phyloP scores from a whole-genome alignment of 1,139 yeast species.

The Yamadazyma membranifaciens region DNA sequence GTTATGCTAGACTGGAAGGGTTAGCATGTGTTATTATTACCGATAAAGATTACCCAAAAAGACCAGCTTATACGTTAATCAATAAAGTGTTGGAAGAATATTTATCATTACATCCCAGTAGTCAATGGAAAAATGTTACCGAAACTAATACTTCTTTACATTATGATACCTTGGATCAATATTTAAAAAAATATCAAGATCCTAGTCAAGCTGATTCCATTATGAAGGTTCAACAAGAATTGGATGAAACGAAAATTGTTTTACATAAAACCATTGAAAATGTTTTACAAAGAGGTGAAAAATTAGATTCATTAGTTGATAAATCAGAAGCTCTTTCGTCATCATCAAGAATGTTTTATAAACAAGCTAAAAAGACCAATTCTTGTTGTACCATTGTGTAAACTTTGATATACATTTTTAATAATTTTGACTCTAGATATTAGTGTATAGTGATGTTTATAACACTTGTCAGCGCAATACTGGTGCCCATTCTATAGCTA shows the following conservation, averaged over 20 bases:
- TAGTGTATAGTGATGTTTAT: too few relatives aligned
- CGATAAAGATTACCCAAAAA: slow-evolving; percentile 92
- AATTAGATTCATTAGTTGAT: slow-evolving; percentile 88
- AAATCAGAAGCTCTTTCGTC: slow-evolving; percentile 91
- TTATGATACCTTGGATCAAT: slow-evolving; percentile 64
- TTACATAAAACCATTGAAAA: slow-evolving; percentile 93
- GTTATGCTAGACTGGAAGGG: slow-evolving; percentile 87
- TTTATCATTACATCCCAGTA: slow-evolving; percentile 74
- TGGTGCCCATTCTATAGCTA: too few relatives aligned
- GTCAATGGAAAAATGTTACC: slow-evolving; percentile 61
- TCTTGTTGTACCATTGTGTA: slow-evolving; percentile 87
- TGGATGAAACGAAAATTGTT: slow-evolving; percentile 96
- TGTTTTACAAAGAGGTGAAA: slow-evolving; percentile 94
- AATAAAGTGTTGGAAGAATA: slow-evolving; percentile 92
- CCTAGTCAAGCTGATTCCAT: slow-evolving; percentile 96
- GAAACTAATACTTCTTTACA: slow-evolving; percentile 49
- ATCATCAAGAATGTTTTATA: slow-evolving; percentile 90
- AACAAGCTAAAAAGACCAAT: slow-evolving; percentile 96
- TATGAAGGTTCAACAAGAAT: slow-evolving; percentile 95
- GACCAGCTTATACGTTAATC: slow-evolving; percentile 94
- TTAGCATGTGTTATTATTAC: slow-evolving; percentile 90
- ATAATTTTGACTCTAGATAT: background rate
- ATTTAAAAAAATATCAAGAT: slow-evolving; percentile 86
- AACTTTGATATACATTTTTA: background rate
- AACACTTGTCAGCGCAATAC: too few relatives aligned